Evolutionary conservation across 371 early-diverging fungal genomes (phyloP), one percentile per base, ranked within the genome.

Genomic region (Actinomortierella wolfii): DNA sequence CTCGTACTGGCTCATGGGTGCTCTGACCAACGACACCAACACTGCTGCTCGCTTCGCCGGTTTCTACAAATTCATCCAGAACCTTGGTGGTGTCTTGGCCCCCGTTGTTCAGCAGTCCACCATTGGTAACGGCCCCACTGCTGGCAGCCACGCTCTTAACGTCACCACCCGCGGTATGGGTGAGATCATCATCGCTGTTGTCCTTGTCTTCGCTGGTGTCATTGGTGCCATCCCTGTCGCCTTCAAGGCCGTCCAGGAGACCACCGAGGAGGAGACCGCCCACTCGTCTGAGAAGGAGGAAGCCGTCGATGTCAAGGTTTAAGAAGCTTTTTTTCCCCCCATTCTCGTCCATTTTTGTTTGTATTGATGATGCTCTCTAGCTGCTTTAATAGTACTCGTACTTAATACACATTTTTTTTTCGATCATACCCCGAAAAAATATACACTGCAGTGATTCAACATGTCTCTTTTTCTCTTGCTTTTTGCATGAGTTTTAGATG

Each of bases 1-100:
- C 63, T 80, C 86, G 42, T 89, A 91, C 81, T 91, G 92, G 91
- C 62, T 92, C 28, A 89, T 91, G 81, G 92, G 92, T 13, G 84
- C 91, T 43, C 81, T 90, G 54, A 81, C 88, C 29, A 90, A 90
- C 73, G 88, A 92, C 47, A 80, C 86, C 62, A 68, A 80, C 58
- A 60, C 81, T 29, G 80, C 91, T 25, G 82, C 92, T 44, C 82
- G 89, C 28, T 92, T 87, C 64, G 86, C 89, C 20, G 94, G 74
- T 54, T 73, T 73, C 67, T 73, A 67, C 67, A 73, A 73, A 57
- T 67, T 67, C n/a, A 48, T 73, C 57, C 74, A 73, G 54, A 67
- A 67, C 57, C 63, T 73, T 59, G 74, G 74, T 39, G 67, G 67
- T 63, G 49, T 73, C 61, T 29, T 73, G 39, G 74, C 74, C 20